Conservation (phyloP, 1,139 yeast species). For the Lodderomyces margitis region DNA sequence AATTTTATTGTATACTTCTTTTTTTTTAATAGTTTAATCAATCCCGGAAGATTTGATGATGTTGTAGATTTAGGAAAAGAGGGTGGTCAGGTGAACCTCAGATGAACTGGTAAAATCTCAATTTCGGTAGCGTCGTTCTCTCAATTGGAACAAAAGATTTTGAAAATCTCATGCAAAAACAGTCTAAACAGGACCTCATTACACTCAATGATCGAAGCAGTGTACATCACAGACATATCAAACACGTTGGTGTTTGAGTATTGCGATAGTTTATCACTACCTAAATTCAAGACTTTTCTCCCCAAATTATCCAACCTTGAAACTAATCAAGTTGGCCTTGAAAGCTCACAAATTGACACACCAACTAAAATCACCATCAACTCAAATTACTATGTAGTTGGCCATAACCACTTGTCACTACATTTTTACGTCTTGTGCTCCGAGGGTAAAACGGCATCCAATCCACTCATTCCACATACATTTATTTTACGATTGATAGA, state of each 20-base stretch:
- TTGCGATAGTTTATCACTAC: conserved; percentile 49
- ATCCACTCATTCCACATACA: conserved; percentile 56
- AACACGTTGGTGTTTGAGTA: conserved; percentile 58
- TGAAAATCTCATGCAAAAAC: background rate
- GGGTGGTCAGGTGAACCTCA: background rate
- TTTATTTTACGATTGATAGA: conserved; percentile 53
- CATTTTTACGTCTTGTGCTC: conserved; percentile 14
- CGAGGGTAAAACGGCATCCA: conserved; percentile 8
- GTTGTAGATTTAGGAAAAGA: background rate
- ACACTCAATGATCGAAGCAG: conserved; percentile 49
- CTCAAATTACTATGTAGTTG: conserved; percentile 9
- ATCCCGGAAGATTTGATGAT: conserved; percentile 3
- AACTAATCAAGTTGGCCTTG: background rate
- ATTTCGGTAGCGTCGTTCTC: no score
- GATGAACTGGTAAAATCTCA: no score
- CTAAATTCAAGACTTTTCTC: conserved; percentile 46
- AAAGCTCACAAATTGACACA: background rate
- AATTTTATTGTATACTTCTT: background rate
- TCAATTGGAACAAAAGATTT: no score
- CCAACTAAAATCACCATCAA: conserved; percentile 12
- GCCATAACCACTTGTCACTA: conserved; percentile 8
- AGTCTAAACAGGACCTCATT: background rate
- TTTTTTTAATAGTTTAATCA: conserved; percentile 6
- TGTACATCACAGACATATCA: conserved; percentile 60
- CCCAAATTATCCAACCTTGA: conserved; percentile 10